Conservation (phyloP, 345 rosid species). For the Euphorbia tirucalli region DNA sequence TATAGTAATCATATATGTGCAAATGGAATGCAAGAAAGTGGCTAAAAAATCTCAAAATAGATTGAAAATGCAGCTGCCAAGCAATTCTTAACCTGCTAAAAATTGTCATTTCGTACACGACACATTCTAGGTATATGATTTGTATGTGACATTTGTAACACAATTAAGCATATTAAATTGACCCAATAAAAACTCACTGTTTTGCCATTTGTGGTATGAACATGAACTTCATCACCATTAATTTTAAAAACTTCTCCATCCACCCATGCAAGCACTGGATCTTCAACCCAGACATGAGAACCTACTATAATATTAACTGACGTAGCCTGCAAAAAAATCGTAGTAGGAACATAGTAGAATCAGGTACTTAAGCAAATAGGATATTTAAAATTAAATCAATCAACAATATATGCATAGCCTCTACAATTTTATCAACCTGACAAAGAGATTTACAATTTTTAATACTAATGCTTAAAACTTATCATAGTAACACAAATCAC, state of each 20-base stretch:
- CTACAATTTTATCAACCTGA: not conserved
- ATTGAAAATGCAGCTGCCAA: constrained; percentile 6
- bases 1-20: not conserved
- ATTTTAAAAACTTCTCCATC: constrained; percentile 87
- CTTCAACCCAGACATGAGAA: constrained; percentile 98
- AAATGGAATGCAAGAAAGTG: constrained; percentile 7
- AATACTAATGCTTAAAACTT: not conserved
- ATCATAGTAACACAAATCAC: not conserved
- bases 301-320: constrained; percentile 87
- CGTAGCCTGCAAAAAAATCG: constrained; percentile 51
- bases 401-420: not conserved
- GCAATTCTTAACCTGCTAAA: constrained; percentile 2
- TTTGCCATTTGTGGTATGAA: constrained; percentile 60
- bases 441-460: not conserved
- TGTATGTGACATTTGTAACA: constrained; percentile 5
- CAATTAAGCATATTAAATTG: constrained; percentile 13
- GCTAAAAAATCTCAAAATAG: constrained; percentile 14
- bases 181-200: constrained; percentile 48
- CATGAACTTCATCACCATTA: constrained; percentile 73
- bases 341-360: not conserved
- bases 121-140: constrained; percentile 11
- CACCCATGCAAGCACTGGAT: constrained; percentile 76
- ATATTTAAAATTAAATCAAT: not conserved
- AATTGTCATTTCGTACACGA: not conserved
- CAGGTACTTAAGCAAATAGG: not conserved